Evolutionary conservation across 2,329 filamentous ascomycete genomes (phyloP).

Genomic region (Penicillium concentricum): DNA sequence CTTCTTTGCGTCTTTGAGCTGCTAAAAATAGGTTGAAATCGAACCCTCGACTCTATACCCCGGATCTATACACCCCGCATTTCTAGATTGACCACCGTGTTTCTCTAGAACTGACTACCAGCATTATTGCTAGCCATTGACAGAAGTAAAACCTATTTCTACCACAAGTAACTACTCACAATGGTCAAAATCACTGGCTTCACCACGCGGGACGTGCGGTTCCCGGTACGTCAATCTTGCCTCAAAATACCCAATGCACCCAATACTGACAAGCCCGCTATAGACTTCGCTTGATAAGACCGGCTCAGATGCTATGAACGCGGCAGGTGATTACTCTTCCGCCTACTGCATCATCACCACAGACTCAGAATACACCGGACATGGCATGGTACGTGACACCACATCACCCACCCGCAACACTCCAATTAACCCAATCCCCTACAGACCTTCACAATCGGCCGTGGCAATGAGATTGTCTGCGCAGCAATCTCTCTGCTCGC

Average conservation of each 20-base stretch:
- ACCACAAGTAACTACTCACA: constrained; percentile 11
- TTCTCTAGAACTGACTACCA: constrained; percentile 3
- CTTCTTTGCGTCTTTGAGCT: not conserved
- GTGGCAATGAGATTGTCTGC: constrained; percentile 91
- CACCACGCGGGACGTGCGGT: constrained; percentile 71
- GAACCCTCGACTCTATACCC: not conserved
- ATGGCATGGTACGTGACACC: constrained; percentile 42
- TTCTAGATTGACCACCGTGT: not conserved
- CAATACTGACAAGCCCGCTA: constrained; percentile 1
- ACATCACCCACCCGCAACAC: not conserved
- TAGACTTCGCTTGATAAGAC: constrained; percentile 91
- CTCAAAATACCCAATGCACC: not conserved
- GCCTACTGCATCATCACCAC: constrained; percentile 93
- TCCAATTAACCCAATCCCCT: constrained; percentile 1
- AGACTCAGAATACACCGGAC: constrained; percentile 55
- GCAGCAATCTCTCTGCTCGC: constrained; percentile 76
- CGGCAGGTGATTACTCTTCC: constrained; percentile 85
- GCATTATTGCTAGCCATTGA: constrained; percentile 9
- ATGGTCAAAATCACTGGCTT: constrained; percentile 70
- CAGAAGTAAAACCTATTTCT: not conserved
- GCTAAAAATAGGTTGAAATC: not conserved
- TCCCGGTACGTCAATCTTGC: constrained; percentile 52
- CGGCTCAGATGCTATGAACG: constrained; percentile 97
- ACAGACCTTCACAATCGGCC: constrained; percentile 52
- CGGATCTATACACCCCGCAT: constrained; percentile 6